Base-by-base conservation (phyloP, 305 asterid genomes). In the Solanum hybrid region DNA sequence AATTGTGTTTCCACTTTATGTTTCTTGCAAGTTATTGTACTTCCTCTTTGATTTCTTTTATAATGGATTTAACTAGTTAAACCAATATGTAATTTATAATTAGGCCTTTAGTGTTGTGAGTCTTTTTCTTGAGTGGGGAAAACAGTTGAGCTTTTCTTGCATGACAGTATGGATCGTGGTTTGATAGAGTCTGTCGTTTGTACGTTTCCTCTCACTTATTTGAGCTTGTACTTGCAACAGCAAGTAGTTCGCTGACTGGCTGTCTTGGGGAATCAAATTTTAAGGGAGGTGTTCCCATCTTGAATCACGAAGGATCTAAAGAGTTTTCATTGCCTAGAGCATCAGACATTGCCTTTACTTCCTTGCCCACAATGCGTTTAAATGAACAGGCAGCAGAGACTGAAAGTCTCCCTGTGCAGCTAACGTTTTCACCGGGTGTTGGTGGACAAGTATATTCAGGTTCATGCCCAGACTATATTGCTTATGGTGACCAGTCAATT, bases 391-490 rank as follows among this genome's bases (percentile, higher is more conserved):
- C 91, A 75, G 45, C 84, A 6, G 90, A 92, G 14, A n/a, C 27
- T 88, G 92, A 72, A 87, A 60, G 86, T 85, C 40, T 90, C 45
- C 93, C 60, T 64, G 92, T 88, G 89, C 93, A 87, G 91, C 96
- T 89, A 42, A n/a, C 85, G 79, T 35, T 88, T 89, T 32, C 85
- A 88, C 89, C 85, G 32, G 93, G 72, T 86, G 60, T 27, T 22
- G 90, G 88, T 76, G 93, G 88, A 86, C 76, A 90, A 17, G 31
- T 85, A 66, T 51, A 84, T 88, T 87, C 93, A 73, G 91, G 87
- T 77, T 92, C 95, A 45, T 91, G 78, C 36, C 93, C 93, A 81
- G 94, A 91, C 66, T 88, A 92, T 38, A 92, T 89, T 87, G 90
- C 72, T 69, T n/a, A 40, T n/a, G 91, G 89, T 56, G 95, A 90